Conservation (phyloP, 2,329 filamentous ascomycete genomes). For the Hypoxylon sp. region DNA sequence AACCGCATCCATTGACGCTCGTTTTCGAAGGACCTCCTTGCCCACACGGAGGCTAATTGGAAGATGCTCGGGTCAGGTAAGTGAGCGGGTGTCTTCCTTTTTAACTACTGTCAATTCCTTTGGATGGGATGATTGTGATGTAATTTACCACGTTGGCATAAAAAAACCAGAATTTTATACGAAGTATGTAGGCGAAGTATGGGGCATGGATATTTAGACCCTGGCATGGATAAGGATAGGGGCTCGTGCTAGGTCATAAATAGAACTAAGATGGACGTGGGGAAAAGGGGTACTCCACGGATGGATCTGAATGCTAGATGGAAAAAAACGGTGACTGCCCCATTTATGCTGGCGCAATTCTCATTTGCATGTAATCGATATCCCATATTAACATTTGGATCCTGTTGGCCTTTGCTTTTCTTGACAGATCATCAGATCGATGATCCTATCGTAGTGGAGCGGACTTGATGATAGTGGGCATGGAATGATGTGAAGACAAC, state of each 20-base stretch:
- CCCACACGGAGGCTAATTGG: neutral
- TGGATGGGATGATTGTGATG: constrained; percentile 19
- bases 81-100: neutral
- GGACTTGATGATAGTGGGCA: constrained; percentile 24
- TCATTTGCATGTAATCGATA: constrained; percentile 38
- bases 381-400: constrained; percentile 25
- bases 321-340: constrained; percentile 22
- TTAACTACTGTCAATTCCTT: constrained; percentile 2
- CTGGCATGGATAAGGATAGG: constrained; percentile 29
- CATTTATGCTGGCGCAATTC: constrained; percentile 33
- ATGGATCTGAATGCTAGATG: constrained; percentile 34
- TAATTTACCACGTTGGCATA: constrained; percentile 12
- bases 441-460: constrained; percentile 37
- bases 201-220: constrained; percentile 24
- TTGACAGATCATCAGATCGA: constrained; percentile 39
- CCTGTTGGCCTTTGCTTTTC: constrained; percentile 36
- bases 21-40: neutral
- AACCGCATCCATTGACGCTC: neutral
- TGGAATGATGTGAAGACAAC: constrained; percentile 25
- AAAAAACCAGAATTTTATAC: constrained; percentile 18
- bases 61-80: neutral
- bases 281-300: constrained; percentile 36
- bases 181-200: constrained; percentile 26
- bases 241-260: constrained; percentile 28
- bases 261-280: constrained; percentile 35